A percentile compares a stretch with the other conserved stretches of the same genome.
These are phyloP conservation scores for Ogataea haglerorum DNA, from an alignment of 805 yeast species.

Conservation along the genomic window DNA sequence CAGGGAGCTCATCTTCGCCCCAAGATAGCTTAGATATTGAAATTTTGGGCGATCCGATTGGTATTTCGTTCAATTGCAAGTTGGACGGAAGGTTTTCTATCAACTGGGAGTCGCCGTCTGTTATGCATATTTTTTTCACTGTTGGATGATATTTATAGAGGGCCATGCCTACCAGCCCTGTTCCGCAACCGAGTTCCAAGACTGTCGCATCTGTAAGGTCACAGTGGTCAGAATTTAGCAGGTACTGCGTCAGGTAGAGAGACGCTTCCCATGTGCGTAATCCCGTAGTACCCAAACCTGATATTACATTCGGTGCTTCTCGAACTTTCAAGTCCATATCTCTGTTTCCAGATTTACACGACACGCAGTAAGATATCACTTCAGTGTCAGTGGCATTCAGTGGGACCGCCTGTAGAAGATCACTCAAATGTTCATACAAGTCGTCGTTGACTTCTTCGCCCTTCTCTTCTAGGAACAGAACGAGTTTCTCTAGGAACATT, in stretches of 20 bases:
- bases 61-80: slow-evolving; percentile 40
- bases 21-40: slow-evolving; percentile 55
- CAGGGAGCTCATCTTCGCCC: slow-evolving; percentile 43
- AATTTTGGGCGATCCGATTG: slow-evolving; percentile 13
- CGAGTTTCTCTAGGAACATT: slow-evolving; percentile 40
- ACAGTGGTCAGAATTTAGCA: slow-evolving; percentile 27
- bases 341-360: slow-evolving; percentile 6
- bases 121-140: slow-evolving; percentile 37
- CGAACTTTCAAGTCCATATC: slow-evolving; percentile 34
- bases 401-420: slow-evolving; percentile 34
- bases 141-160: slow-evolving; percentile 29
- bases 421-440: slow-evolving; percentile 40
- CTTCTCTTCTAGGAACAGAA: slow-evolving; percentile 33
- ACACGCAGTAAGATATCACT: slow-evolving; percentile 34
- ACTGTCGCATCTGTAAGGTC: slow-evolving; percentile 33
- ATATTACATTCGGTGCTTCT: slow-evolving; percentile 62
- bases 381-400: slow-evolving; percentile 39
- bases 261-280: slow-evolving; percentile 94
- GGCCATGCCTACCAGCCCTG: slow-evolving; percentile 71
- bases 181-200: slow-evolving; percentile 85
- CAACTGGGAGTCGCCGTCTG: slow-evolving; percentile 66
- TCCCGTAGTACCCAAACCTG: slow-evolving; percentile 85
- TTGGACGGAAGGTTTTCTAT: slow-evolving; percentile 46
- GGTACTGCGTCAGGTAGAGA: slow-evolving; percentile 53
- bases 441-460: slow-evolving; percentile 37